These are phyloP conservation scores for Primulina tabacum DNA, from an alignment of 257 asterid species.

Conservation along the genomic window DNA sequence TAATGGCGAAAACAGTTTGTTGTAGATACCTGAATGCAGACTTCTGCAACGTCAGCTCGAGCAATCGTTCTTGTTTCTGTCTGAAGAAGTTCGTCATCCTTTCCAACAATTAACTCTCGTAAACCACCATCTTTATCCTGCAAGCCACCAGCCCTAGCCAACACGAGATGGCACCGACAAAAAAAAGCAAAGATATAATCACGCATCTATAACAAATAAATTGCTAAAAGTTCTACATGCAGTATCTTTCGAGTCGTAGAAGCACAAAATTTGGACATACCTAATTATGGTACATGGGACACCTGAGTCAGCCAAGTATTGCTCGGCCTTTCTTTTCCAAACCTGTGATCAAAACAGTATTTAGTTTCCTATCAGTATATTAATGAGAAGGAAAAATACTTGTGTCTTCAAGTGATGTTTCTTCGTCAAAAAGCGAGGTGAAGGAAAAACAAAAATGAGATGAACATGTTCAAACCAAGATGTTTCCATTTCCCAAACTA, in stretches of 20 bases:
- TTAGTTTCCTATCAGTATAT: neutral
- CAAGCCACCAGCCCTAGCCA: constrained; percentile 86
- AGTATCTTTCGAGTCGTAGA: constrained; percentile 2
- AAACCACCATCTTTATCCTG: constrained; percentile 90
- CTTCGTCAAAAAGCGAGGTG: neutral
- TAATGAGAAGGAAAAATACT: neutral
- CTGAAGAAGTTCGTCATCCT: constrained; percentile 85
- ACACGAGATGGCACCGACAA: neutral
- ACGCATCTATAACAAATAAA: neutral
- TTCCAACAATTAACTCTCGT: constrained; percentile 77
- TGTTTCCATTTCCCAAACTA: constrained; percentile 84
- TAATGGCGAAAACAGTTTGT: neutral
- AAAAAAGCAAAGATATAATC: neutral
- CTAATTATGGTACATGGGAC: constrained; percentile 89
- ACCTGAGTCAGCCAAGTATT: constrained; percentile 86
- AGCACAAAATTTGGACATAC: constrained; percentile 28
- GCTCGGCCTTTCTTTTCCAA: constrained; percentile 95
- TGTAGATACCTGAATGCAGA: constrained; percentile 66
- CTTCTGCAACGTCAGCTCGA: constrained; percentile 92
- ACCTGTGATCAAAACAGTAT: constrained; percentile 37
- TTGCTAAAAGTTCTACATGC: neutral
- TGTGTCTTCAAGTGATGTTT: neutral
- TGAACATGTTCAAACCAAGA: constrained; percentile 56
- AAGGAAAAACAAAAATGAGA: neutral
- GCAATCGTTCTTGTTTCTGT: constrained; percentile 74